Evolutionary conservation across 345 rosid species (phyloP), one percentile per base, ranked within the genome.

Genomic region (Mallotus nudiflorus): DNA sequence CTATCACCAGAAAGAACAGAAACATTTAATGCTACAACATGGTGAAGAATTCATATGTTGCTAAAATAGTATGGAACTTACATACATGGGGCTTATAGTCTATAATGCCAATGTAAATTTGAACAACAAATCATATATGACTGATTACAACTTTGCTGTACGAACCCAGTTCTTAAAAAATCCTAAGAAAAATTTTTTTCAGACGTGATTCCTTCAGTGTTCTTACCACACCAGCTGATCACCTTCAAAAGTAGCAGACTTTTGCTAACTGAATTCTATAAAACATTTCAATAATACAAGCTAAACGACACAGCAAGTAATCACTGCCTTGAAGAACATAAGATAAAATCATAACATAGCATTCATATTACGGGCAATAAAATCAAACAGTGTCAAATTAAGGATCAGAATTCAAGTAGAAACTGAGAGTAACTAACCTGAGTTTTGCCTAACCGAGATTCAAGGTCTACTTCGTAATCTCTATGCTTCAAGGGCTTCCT

Each of bases 401-500:
- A n/a, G n/a, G n/a, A 52, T 39, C 25, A n/a, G 19, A 14, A 55
- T 42, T 42, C 6, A 53, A 25, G 2, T 37, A 16, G 7, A 67
- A n/a, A 52, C 62, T 13, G 40, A 16, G 42, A 63, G 52, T 25
- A 55, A 75, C 72, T 53, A 28, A 83, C 96, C 92, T 90, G 99
- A 29, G 99, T 95, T 79, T 95, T 95, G 45, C 98, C 99, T 72
- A 92, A 60, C 27, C 99, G 97, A 79, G 97, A 92, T 67, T 92
- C 97, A 7, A 96, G 92, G 82, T 96, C 99, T 3, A 92, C 99
- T 78, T 91, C 88, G 77, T 87, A 91, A 80, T 96, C 98, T 79
- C 99, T 86, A 77, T 96, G 99, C 87, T 96, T 91, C 82, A 96
- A 82, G 8, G 98, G 98, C 54, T 92, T 89, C 84, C 99, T 89